Evolutionary conservation across 306 rosid species (phyloP).

Genomic region (Malus fusca): DNA sequence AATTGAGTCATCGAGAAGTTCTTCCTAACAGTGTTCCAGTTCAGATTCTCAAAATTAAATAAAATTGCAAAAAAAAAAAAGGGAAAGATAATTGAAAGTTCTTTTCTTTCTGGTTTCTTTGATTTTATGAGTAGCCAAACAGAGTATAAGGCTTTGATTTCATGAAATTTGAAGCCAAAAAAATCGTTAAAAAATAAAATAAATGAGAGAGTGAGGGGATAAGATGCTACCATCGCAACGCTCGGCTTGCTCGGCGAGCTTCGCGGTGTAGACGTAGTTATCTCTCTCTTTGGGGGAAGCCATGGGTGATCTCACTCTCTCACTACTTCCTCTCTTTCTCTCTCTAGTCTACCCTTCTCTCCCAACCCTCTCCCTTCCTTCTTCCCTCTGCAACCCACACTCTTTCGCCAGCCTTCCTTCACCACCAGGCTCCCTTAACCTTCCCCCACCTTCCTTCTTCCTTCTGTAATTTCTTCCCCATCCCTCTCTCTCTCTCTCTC

Average conservation of each 20-base stretch:
- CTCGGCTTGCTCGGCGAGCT: conserved; percentile 61
- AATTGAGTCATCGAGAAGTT: background rate
- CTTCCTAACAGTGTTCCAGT: background rate
- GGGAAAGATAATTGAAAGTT: background rate
- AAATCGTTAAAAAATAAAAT: background rate
- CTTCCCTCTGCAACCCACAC: too few species aligned
- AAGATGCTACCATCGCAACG: conserved; percentile 38
- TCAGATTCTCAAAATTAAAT: background rate
- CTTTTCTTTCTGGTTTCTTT: background rate
- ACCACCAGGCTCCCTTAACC: too few species aligned
- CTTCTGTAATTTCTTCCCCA: too few species aligned
- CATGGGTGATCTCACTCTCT: conserved; percentile 31
- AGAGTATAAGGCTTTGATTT: background rate
- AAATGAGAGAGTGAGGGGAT: background rate
- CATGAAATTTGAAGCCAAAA: background rate
- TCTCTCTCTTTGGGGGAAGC: conserved; percentile 42
- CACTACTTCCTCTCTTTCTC: background rate
- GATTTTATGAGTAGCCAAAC: background rate
- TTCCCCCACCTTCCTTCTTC: too few species aligned
- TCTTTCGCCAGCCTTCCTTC: too few species aligned
- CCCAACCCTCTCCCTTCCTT: too few species aligned
- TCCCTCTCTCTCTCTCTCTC: too few species aligned
- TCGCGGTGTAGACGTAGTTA: conserved; percentile 45
- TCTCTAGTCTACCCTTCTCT: background rate
- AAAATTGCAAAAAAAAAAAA: background rate